A percentile compares a stretch with the other conserved stretches of the same genome.
phyloP scores from a whole-genome alignment of 441 rosid genomes.

The Gossypium schwendimanii region DNA sequence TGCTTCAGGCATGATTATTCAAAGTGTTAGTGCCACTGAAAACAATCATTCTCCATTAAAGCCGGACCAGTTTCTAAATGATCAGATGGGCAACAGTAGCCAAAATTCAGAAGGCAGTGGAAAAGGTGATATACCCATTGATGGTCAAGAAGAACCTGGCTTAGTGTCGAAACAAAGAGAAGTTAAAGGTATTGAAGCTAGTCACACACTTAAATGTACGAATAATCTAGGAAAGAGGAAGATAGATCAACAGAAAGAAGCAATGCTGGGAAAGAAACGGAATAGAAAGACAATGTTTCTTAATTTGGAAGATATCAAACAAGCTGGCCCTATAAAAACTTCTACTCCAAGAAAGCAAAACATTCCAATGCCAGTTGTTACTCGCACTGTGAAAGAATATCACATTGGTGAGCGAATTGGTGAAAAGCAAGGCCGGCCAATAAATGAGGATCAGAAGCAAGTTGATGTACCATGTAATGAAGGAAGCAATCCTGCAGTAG shows the following conservation, averaged over 20 bases:
- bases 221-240: constrained; percentile 74
- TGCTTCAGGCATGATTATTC: constrained; percentile 25
- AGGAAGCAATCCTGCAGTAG: constrained; percentile 34
- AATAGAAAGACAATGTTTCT: constrained; percentile 87
- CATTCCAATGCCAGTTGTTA: constrained; percentile 41
- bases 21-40: constrained; percentile 30
- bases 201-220: constrained; percentile 55
- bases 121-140: constrained; percentile 34
- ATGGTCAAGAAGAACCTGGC: constrained; percentile 43
- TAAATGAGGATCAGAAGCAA: constrained; percentile 55
- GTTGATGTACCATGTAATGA: constrained; percentile 44
- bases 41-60: constrained; percentile 27
- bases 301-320: constrained; percentile 85
- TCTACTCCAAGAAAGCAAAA: constrained; percentile 76
- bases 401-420: constrained; percentile 47
- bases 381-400: constrained; percentile 72
- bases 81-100: constrained; percentile 34
- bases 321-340: constrained; percentile 65
- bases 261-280: constrained; percentile 95
- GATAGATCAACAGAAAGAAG: constrained; percentile 85
- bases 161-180: constrained; percentile 54
- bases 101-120: constrained; percentile 41
- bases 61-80: constrained; percentile 31
- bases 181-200: constrained; percentile 75
- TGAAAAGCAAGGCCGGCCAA: constrained; percentile 40